Conservation (phyloP, 1,284 basidiomycete genomes). For the Rhodofomes roseus region DNA sequence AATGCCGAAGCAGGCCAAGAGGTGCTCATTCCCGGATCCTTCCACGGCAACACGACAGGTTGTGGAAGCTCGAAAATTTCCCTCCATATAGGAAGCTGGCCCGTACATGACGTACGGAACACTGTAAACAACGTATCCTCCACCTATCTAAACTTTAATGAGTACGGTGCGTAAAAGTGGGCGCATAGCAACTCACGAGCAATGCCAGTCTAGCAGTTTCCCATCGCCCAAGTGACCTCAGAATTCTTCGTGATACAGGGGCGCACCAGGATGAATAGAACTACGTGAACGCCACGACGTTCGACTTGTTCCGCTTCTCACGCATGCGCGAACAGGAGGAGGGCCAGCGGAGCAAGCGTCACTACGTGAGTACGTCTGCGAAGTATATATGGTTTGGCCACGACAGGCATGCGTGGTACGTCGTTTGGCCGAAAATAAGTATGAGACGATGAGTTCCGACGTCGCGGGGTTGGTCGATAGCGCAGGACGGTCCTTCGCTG, state of each 20-base stretch:
- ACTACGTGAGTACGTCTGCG: constrained; percentile 17
- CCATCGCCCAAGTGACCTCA: constrained; percentile 30
- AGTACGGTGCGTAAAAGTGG: neutral
- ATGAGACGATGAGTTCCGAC: too few relatives aligned
- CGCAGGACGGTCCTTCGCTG: too few relatives aligned
- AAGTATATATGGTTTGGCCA: constrained; percentile 23
- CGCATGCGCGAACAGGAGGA: constrained; percentile 27
- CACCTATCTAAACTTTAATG: constrained; percentile 19
- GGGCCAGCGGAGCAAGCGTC: constrained; percentile 15
- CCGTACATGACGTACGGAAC: constrained; percentile 22
- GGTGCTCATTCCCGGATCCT: constrained; percentile 20
- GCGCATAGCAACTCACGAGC: constrained; percentile 14
- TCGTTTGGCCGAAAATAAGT: too few relatives aligned
- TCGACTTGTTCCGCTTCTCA: constrained; percentile 42
- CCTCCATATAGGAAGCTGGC: constrained; percentile 27
- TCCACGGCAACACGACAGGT: constrained; percentile 13
- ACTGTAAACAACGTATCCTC: constrained; percentile 29
- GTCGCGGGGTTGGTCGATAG: too few relatives aligned
- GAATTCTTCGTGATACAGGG: constrained; percentile 17
- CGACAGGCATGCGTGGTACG: constrained; percentile 24
- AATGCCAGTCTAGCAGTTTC: constrained; percentile 27
- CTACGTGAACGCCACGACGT: constrained; percentile 35
- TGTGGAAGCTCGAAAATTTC: constrained; percentile 21
- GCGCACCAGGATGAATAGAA: constrained; percentile 36
- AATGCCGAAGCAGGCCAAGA: constrained; percentile 24